Conservation (phyloP, 2,329 filamentous ascomycete species). For the Coniella vitis region DNA sequence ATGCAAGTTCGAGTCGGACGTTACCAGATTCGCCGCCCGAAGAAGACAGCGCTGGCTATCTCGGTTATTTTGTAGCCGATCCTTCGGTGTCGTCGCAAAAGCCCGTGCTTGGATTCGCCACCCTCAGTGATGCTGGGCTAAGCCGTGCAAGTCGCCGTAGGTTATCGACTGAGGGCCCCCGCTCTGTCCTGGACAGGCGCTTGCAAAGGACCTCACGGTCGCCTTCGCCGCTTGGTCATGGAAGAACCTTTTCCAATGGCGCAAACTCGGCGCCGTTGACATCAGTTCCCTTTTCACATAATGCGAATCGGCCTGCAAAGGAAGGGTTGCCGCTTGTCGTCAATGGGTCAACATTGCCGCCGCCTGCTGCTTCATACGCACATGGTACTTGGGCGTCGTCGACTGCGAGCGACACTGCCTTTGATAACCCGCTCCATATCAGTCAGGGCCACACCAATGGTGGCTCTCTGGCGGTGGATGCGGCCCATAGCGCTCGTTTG, state of each 20-base stretch:
- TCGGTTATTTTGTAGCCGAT: slow-evolving; percentile 32
- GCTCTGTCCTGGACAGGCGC: slow-evolving; percentile 45
- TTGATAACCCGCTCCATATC: slow-evolving; percentile 33
- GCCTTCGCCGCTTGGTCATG: slow-evolving; percentile 48
- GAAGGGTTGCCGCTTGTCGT: slow-evolving; percentile 34
- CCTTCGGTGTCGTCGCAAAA: slow-evolving; percentile 22
- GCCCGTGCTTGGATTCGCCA: slow-evolving; percentile 31
- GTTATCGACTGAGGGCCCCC: slow-evolving; percentile 46
- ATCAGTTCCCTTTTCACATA: slow-evolving; percentile 32
- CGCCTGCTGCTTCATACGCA: slow-evolving; percentile 10
- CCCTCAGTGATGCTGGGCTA: slow-evolving; percentile 41
- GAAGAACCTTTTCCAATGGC: slow-evolving; percentile 36
- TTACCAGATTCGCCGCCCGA: slow-evolving; percentile 40
- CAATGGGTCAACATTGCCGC: slow-evolving; percentile 32
- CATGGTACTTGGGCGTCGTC: slow-evolving; percentile 23
- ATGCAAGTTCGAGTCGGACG: slow-evolving; percentile 35
- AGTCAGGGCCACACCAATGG: slow-evolving; percentile 25
- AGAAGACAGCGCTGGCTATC: slow-evolving; percentile 36
- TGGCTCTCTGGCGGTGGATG: slow-evolving; percentile 17
- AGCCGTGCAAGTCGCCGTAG: slow-evolving; percentile 36
- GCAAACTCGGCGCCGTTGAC: slow-evolving; percentile 33
- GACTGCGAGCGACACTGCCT: slow-evolving; percentile 23
- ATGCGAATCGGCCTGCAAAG: slow-evolving; percentile 25
- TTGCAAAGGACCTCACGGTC: slow-evolving; percentile 49
- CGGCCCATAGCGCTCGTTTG: slow-evolving; percentile 21